Percentiles rank a stretch among this genome's conserved stretches.
Conservation (phyloP, 371 early-diverging fungal species). For the Actinomortierella ambigua region DNA sequence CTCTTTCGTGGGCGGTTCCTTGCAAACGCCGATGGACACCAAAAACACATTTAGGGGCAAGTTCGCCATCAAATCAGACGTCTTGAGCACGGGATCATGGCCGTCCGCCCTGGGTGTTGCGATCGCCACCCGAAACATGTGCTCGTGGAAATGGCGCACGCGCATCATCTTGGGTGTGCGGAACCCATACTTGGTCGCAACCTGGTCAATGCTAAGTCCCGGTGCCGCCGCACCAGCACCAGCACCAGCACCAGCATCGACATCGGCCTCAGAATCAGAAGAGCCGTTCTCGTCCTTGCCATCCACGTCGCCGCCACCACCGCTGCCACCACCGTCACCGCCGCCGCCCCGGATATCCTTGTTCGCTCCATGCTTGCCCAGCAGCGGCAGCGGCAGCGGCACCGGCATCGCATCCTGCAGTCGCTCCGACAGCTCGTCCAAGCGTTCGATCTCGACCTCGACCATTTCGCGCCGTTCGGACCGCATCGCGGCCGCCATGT, state of each 20-base stretch:
- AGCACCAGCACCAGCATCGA: slow-evolving; percentile 15
- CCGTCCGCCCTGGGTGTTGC: too few species aligned
- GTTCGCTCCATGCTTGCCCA: slow-evolving; percentile 2
- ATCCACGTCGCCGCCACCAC: neutral
- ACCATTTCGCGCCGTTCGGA: slow-evolving; percentile 7
- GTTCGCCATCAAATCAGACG: slow-evolving; percentile 10
- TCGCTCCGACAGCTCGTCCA: slow-evolving; percentile 31
- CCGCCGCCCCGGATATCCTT: slow-evolving; percentile 16
- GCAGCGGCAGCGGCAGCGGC: too few species aligned
- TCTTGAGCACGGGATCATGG: too few species aligned
- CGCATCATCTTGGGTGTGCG: slow-evolving; percentile 42
- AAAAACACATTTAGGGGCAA: slow-evolving; percentile 27
- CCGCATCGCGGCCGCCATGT: slow-evolving; percentile 9
- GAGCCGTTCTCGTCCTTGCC: too few species aligned
- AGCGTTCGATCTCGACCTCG: slow-evolving; percentile 24
- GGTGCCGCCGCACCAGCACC: too few species aligned
- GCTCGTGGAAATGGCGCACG: slow-evolving; percentile 34
- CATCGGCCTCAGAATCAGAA: too few species aligned
- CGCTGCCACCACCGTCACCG: neutral
- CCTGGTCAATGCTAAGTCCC: too few species aligned
- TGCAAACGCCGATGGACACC: slow-evolving; percentile 22
- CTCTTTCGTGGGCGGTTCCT: slow-evolving; percentile 12
- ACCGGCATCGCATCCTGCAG: slow-evolving; percentile 12
- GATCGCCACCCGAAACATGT: slow-evolving; percentile 1
- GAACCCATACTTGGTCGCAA: slow-evolving; percentile 31